Base-by-base conservation (phyloP, 139 green algal genomes). In the Spirogloea muscicola region DNA sequence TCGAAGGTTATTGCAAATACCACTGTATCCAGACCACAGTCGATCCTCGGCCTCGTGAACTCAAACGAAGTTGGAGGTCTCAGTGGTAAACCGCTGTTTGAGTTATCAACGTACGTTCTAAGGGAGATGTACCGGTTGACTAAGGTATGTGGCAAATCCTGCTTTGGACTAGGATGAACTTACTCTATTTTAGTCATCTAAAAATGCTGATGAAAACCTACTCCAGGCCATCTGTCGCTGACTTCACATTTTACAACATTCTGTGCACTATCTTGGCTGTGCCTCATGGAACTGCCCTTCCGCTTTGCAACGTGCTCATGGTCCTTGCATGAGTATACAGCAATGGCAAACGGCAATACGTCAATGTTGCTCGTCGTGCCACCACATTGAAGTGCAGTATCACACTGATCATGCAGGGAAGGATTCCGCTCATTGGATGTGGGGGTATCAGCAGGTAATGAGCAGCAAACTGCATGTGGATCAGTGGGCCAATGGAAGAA, bases 401-500 rank as follows among this genome's bases (percentile, higher is more conserved):
- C 21, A 55, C 21, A 55, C 31, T 31, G 5, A 62, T 38, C 25
- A 74, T 92, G 0, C 76, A 79, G 31, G 93, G 94, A 5, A 87
- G 85, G 58, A 63, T 98, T 57, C 90, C 93, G 16, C 82, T 98
- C 55, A 84, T 98, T 21, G 94, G 94, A 16, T 94, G 90, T 52
- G 94, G 94, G 3, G 94, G 94, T 31, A 67, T 72, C 4, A 63
- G 58, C 49, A 72, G 37, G 62, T 72, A n/a, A n/a, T n/a, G n/a
- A n/a, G n/a, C n/a, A n/a, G n/a, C n/a, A n/a, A n/a, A n/a, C n/a
- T n/a, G n/a, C n/a, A n/a, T n/a, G n/a, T n/a, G n/a, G 43, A n/a
- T n/a, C n/a, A n/a, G n/a, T n/a, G n/a, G n/a, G n/a, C n/a, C n/a
- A n/a, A n/a, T n/a, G n/a, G n/a, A n/a, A n/a, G n/a, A n/a, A n/a